Percentiles rank a stretch among this genome's conserved stretches.
phyloP scores from a whole-genome alignment of 2,329 filamentous ascomycete species.

The Pseudonectria buxi region DNA sequence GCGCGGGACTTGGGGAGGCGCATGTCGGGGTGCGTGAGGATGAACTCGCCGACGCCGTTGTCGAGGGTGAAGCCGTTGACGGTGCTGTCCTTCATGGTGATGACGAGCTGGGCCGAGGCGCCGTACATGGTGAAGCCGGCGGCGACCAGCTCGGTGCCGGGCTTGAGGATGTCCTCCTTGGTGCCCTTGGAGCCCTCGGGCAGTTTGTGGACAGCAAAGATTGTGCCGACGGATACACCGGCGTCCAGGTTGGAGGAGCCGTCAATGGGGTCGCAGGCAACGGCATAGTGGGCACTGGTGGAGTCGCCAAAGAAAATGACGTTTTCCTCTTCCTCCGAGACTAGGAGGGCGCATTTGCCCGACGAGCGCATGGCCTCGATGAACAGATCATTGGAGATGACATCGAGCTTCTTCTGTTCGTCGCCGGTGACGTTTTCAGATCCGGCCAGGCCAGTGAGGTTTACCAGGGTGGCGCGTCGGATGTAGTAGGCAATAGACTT shows the following conservation, averaged over 20 bases:
- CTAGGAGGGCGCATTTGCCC: conserved; percentile 80
- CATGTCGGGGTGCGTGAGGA: conserved; percentile 96
- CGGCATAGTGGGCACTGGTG: conserved; percentile 76
- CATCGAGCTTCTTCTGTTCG: conserved; percentile 99
- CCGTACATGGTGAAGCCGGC: conserved; percentile 99
- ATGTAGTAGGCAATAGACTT: conserved; percentile 99
- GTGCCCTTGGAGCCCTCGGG: conserved; percentile 66
- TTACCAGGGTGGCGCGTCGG: conserved; percentile 88
- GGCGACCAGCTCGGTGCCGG: conserved; percentile 85
- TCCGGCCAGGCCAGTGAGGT: conserved; percentile 89
- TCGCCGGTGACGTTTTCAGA: conserved; percentile 94
- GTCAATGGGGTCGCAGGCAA: conserved; percentile 96
- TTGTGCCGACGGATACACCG: conserved; percentile 94
- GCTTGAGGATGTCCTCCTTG: conserved; percentile 79
- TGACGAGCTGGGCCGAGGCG: conserved; percentile 89
- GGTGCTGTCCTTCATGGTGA: conserved; percentile 86
- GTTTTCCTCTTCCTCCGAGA: conserved; percentile 97
- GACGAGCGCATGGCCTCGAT: conserved; percentile 91
- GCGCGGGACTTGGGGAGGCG: conserved; percentile 67
- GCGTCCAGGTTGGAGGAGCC: conserved; percentile 96
- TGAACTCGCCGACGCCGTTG: conserved; percentile 95
- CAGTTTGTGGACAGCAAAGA: conserved; percentile 91
- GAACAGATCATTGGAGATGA: conserved; percentile 98
- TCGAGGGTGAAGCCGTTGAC: conserved; percentile 99
- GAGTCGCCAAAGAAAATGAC: conserved; percentile 79